Evolutionary conservation across 129 eudicot species (phyloP).

Genomic region (Deinandra increscens): DNA sequence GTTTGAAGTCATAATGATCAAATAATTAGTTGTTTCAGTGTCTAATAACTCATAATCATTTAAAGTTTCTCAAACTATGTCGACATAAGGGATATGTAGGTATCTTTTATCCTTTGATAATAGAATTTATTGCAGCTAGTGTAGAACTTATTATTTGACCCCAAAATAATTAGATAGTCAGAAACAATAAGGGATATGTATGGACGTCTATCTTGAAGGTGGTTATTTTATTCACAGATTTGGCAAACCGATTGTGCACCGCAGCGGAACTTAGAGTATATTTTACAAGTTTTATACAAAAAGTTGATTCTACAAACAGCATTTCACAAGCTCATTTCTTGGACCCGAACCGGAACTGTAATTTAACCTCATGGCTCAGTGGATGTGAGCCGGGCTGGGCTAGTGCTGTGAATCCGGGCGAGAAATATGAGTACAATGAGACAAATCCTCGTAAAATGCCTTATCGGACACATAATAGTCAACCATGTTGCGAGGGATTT

Average conservation of each 20-base stretch:
- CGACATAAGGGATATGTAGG: background rate
- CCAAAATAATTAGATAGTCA: background rate
- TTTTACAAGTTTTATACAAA: slow-evolving; percentile 51
- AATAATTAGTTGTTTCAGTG: background rate
- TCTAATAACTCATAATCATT: background rate
- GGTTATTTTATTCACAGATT: slow-evolving; percentile 42
- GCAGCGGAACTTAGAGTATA: slow-evolving; percentile 87
- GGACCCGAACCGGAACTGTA: slow-evolving; percentile 78
- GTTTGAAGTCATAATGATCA: background rate
- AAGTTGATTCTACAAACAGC: slow-evolving; percentile 24
- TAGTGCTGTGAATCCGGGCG: slow-evolving; percentile 37
- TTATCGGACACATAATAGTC: slow-evolving; percentile 46
- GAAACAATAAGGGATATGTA: no score
- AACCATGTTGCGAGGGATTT: slow-evolving; percentile 83
- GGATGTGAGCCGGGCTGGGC: slow-evolving; percentile 97
- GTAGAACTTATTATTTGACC: background rate
- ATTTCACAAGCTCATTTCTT: slow-evolving; percentile 45
- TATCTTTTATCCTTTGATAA: background rate
- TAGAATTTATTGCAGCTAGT: background rate
- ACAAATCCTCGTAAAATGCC: slow-evolving; percentile 58
- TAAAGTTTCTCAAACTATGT: background rate
- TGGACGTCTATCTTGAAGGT: background rate
- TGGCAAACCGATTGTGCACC: slow-evolving; percentile 60
- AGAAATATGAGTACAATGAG: slow-evolving; percentile 47
- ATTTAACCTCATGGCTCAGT: slow-evolving; percentile 61